A percentile compares a stretch with the other conserved stretches of the same genome.
Evolutionary conservation across 1,284 basidiomycete genomes (phyloP).

Genomic region (Flammula alnicola): DNA sequence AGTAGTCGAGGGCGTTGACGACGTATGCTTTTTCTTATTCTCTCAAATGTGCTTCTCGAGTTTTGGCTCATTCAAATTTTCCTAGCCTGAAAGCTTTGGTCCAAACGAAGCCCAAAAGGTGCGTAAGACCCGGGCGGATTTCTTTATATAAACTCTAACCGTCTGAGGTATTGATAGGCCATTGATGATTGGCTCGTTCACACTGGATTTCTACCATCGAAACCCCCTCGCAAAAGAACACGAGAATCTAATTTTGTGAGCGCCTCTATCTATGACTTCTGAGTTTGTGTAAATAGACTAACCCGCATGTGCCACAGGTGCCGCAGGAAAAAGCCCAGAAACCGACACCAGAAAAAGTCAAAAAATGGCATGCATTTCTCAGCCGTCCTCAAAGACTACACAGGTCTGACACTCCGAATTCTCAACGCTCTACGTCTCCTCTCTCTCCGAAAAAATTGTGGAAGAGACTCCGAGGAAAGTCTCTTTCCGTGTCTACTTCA

Average conservation of each 20-base stretch:
- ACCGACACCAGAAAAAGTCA: no score
- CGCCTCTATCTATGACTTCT: neutral
- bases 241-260: neutral
- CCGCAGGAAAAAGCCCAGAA: no score
- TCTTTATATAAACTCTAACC: neutral
- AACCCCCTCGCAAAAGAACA: neutral
- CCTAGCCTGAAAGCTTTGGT: constrained; percentile 3
- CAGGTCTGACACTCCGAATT: no score
- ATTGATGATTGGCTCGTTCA: constrained; percentile 1
- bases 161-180: neutral
- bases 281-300: no score
- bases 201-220: neutral
- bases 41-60: no score
- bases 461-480: no score
- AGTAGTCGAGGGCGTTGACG: constrained; percentile 8
- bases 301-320: no score
- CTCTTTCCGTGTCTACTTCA: no score
- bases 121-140: neutral
- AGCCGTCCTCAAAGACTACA: no score
- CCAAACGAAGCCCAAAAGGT: constrained; percentile 4
- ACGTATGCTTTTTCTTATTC: constrained; percentile 7
- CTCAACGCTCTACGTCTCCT: no score
- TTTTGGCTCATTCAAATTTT: neutral
- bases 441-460: no score
- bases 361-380: no score